Conservation (phyloP, 2,329 filamentous ascomycete species). For the Monosporascus sp. region DNA sequence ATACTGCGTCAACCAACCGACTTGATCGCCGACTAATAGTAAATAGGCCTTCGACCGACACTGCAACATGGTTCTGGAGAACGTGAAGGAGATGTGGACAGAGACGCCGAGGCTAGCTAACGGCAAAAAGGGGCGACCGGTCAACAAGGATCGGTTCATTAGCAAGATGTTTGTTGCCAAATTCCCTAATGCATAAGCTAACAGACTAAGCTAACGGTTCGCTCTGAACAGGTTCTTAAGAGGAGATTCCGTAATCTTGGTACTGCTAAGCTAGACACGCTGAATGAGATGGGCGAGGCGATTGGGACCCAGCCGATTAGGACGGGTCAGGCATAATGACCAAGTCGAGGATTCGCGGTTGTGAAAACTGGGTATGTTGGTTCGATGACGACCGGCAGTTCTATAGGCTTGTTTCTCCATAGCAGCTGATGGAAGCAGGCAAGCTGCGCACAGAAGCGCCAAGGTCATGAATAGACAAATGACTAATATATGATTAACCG, state of each 20-base stretch:
- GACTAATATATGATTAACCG: neutral
- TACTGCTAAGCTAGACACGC: constrained; percentile 65
- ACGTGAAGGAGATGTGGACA: constrained; percentile 99
- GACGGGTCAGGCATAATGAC: neutral
- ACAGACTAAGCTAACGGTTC: constrained; percentile 1
- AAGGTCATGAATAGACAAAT: neutral
- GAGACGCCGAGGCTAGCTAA: constrained; percentile 79
- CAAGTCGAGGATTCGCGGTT: neutral
- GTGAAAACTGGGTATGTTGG: neutral
- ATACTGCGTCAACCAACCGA: no score
- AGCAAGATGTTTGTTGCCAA: constrained; percentile 76
- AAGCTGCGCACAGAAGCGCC: neutral
- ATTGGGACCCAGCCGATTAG: neutral
- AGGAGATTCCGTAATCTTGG: constrained; percentile 83
- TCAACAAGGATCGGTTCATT: constrained; percentile 98
- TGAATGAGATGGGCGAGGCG: neutral
- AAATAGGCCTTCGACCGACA: constrained; percentile 80
- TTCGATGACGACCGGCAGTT: neutral
- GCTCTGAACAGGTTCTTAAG: constrained; percentile 63
- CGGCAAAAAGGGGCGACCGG: constrained; percentile 81
- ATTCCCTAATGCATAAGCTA: neutral
- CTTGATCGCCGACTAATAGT: no score
- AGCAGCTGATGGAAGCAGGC: neutral
- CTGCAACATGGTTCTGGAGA: constrained; percentile 98
- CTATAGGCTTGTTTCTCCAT: neutral